These are phyloP conservation scores for Citeromyces hawaiiensis DNA, from an alignment of 1,139 yeast genomes.

Conservation along the genomic window DNA sequence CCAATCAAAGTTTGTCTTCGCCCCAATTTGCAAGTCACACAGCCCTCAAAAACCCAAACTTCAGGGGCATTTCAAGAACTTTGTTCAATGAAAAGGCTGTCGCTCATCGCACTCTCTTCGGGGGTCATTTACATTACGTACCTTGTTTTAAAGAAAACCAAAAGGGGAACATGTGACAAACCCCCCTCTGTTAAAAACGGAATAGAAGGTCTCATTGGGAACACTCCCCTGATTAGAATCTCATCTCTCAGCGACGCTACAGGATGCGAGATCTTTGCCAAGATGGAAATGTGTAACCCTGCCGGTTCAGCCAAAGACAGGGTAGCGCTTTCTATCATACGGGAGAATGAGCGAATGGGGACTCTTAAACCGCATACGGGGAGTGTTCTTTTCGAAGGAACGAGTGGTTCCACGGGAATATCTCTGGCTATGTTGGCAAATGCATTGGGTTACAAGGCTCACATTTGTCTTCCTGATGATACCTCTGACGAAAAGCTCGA, in stretches of 20 bases:
- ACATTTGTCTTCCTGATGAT: conserved; percentile 91
- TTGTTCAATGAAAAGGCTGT: neutral
- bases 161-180: neutral
- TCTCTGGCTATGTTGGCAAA: conserved; percentile 82
- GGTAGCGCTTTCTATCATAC: conserved; percentile 77
- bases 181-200: conserved; percentile 17
- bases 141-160: neutral
- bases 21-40: too few relatives aligned
- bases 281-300: conserved; percentile 76
- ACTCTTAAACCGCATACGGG: conserved; percentile 40
- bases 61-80: too few relatives aligned
- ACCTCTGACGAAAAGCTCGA: conserved; percentile 76
- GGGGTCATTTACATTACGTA: neutral
- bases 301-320: conserved; percentile 96
- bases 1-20: too few relatives aligned
- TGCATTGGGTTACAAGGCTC: conserved; percentile 80
- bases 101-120: neutral
- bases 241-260: conserved; percentile 62
- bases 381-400: conserved; percentile 81
- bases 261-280: conserved; percentile 78
- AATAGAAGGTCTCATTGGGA: conserved; percentile 63
- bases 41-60: too few relatives aligned
- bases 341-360: conserved; percentile 51
- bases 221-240: conserved; percentile 77
- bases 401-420: conserved; percentile 93